A percentile compares a stretch with the other conserved stretches of the same genome.
phyloP scores from a whole-genome alignment of 169 alveolate species.

The Nephromyces sp. region DNA sequence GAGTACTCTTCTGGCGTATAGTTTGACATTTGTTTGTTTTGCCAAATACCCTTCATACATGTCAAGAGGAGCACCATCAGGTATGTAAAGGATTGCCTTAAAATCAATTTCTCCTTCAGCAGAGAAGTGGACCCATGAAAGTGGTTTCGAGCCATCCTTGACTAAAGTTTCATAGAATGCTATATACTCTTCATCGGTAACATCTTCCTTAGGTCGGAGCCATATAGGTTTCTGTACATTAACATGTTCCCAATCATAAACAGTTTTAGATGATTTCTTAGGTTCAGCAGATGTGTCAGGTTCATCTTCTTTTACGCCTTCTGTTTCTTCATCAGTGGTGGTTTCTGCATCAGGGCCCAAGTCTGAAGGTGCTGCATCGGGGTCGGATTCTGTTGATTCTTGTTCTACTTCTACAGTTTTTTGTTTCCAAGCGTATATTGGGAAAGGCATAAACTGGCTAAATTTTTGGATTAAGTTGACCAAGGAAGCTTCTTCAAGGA shows the following conservation, averaged over 20 bases:
- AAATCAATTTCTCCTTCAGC: constrained; percentile 99
- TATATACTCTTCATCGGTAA: constrained; percentile 88
- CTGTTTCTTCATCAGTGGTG: not conserved
- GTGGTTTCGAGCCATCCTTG: constrained; percentile 86
- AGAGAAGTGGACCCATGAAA: constrained; percentile 91
- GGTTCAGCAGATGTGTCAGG: too few species aligned
- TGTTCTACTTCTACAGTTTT: constrained; percentile 60
- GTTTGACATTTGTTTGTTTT: constrained; percentile 70
- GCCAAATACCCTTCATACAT: constrained; percentile 79
- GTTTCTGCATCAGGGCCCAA: not conserved
- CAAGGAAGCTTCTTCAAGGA: constrained; percentile 63
- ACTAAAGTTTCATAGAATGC: constrained; percentile 88
- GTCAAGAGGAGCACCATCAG: constrained; percentile 83
- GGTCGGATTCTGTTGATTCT: too few species aligned
- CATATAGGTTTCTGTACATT: constrained; percentile 96
- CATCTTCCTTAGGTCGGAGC: constrained; percentile 89
- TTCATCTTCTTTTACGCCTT: not conserved
- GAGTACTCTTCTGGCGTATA: constrained; percentile 82
- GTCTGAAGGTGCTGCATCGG: too few species aligned
- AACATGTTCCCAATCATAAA: constrained; percentile 73
- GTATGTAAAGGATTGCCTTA: constrained; percentile 90
- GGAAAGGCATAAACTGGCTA: constrained; percentile 93
- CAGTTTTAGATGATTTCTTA: too few species aligned
- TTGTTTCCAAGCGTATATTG: constrained; percentile 59
- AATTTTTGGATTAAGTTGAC: constrained; percentile 83